These are phyloP conservation scores for Paraphoma sp. DNA, from an alignment of 2,329 filamentous ascomycete species.

Conservation along the genomic window DNA sequence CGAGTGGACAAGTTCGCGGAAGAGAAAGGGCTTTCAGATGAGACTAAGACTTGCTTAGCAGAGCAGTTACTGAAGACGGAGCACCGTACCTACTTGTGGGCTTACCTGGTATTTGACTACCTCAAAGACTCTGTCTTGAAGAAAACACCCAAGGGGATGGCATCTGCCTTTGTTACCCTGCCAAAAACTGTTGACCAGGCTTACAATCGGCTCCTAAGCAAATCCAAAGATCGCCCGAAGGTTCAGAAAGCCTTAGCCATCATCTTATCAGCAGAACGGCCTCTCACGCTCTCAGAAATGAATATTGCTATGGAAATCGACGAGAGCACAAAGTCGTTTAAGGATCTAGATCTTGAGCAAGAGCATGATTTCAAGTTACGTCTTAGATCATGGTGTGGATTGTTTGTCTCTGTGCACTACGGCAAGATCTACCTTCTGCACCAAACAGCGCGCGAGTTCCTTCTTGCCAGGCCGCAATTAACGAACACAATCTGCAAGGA, in stretches of 20 bases:
- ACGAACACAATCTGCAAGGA: constrained; percentile 2
- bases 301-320: constrained; percentile 16
- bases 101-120: constrained; percentile 22
- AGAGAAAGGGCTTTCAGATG: constrained; percentile 15
- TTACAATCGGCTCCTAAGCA: constrained; percentile 20
- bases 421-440: constrained; percentile 18
- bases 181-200: constrained; percentile 16
- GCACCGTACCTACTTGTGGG: constrained; percentile 28
- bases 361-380: constrained; percentile 14
- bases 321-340: constrained; percentile 1
- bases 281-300: constrained; percentile 19
- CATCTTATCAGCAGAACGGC: constrained; percentile 15
- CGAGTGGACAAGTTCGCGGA: constrained; percentile 18
- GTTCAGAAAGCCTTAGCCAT: constrained; percentile 15
- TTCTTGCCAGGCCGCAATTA: too few species aligned
- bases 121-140: constrained; percentile 12
- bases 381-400: constrained; percentile 15
- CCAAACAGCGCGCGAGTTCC: constrained; percentile 20
- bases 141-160: constrained; percentile 15
- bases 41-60: constrained; percentile 14
- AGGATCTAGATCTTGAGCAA: constrained; percentile 14
- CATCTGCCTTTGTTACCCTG: constrained; percentile 8
- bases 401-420: constrained; percentile 18
- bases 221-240: constrained; percentile 13
- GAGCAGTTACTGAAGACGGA: constrained; percentile 13